phyloP scores from a whole-genome alignment of 495 filamentous ascomycete species.

The Emericellopsis terricola region DNA sequence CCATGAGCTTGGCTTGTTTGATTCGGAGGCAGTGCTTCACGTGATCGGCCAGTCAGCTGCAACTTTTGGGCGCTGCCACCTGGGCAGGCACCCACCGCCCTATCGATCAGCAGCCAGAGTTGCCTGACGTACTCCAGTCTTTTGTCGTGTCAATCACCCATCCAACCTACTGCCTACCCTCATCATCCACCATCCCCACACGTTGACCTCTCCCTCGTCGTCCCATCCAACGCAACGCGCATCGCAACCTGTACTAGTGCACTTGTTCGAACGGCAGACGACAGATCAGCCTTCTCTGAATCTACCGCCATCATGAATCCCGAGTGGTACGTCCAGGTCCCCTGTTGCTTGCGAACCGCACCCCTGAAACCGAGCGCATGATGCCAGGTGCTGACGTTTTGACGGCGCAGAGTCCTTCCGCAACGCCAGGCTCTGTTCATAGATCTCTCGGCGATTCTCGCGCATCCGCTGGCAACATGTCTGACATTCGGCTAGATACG shows the following conservation, averaged over 20 bases:
- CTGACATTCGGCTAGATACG: conserved; percentile 54
- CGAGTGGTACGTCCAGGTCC: conserved; percentile 52
- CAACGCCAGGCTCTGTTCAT: conserved; percentile 2
- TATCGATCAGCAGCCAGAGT: neutral
- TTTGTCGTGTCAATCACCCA: too few species aligned
- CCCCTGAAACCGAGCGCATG: conserved; percentile 3
- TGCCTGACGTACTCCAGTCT: neutral
- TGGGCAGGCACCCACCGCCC: neutral
- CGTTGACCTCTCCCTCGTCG: too few species aligned
- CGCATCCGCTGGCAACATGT: neutral
- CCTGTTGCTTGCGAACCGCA: conserved; percentile 4
- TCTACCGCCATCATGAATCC: conserved; percentile 74
- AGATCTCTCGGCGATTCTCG: neutral
- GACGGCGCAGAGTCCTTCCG: conserved; percentile 6
- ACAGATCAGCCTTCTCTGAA: neutral
- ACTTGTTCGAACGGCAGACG: neutral
- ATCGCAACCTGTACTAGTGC: neutral
- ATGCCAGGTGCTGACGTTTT: conserved; percentile 8
- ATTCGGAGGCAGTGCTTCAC: neutral
- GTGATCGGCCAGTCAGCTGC: neutral
- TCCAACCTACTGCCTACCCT: too few species aligned
- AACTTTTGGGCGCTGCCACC: neutral
- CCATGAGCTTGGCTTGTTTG: neutral
- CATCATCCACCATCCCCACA: too few species aligned
- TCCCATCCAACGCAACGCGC: too few species aligned